A percentile compares a stretch with the other conserved stretches of the same genome.
Conservation (phyloP, 2,329 filamentous ascomycete genomes). For the Phialemonium atrogriseum region DNA sequence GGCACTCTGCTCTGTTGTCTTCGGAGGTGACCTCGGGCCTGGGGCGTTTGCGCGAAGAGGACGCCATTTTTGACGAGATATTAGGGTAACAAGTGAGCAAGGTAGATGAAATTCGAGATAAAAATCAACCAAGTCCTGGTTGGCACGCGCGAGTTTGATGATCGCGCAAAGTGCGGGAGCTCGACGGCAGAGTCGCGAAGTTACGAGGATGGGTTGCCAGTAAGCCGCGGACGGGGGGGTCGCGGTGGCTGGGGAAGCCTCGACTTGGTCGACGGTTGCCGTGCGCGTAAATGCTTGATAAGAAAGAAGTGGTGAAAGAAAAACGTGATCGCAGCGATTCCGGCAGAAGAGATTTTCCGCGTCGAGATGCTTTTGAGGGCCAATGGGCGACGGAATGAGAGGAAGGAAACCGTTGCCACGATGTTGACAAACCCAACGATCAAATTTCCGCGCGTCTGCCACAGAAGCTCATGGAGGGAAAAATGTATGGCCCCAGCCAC, state of each 20-base stretch:
- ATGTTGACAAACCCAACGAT: constrained; percentile 13
- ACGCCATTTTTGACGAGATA: constrained; percentile 27
- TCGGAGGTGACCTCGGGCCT: constrained; percentile 36
- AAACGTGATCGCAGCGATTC: background rate
- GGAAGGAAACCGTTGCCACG: constrained; percentile 14
- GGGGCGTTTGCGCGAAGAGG: constrained; percentile 43
- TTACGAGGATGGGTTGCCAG: no score
- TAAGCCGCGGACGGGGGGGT: no score
- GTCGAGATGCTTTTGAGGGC: constrained; percentile 8
- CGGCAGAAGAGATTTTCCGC: background rate
- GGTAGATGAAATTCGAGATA: no score
- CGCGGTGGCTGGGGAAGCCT: no score
- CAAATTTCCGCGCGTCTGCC: constrained; percentile 15
- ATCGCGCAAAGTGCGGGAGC: no score
- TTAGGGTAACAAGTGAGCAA: constrained; percentile 6
- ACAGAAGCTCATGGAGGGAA: constrained; percentile 7
- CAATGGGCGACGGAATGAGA: constrained; percentile 16
- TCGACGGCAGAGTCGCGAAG: no score
- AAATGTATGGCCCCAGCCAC: constrained; percentile 12
- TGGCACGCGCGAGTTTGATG: no score
- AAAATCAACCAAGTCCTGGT: no score
- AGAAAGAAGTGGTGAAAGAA: no score
- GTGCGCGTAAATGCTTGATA: no score
- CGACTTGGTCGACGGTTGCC: no score
- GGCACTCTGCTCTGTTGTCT: constrained; percentile 48